Percentiles rank a stretch among this genome's conserved stretches.
Evolutionary conservation across 2,329 filamentous ascomycete genomes (phyloP).

Genomic region (Colletotrichum paranaense): DNA sequence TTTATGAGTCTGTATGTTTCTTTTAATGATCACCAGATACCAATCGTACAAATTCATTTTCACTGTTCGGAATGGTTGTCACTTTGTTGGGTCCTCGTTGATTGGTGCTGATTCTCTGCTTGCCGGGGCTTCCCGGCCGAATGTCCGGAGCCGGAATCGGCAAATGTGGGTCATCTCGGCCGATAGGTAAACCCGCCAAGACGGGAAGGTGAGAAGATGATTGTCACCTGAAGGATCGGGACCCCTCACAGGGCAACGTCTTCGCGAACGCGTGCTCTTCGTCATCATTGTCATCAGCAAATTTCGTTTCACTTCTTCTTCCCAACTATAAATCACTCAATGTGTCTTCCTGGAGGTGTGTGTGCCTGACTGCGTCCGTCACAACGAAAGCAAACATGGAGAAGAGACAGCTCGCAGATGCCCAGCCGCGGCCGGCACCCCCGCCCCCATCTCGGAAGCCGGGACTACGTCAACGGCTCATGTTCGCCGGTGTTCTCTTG

Average conservation of each 20-base stretch:
- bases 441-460: no score
- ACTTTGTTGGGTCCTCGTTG: background rate
- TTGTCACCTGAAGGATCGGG: background rate
- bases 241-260: slow-evolving; percentile 13
- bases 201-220: background rate
- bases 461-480: background rate
- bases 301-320: background rate
- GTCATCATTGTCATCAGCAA: background rate
- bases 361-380: background rate
- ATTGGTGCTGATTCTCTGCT: no score
- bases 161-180: background rate
- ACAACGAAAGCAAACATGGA: slow-evolving; percentile 1
- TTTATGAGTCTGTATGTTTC: background rate
- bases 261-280: background rate
- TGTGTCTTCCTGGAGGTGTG: background rate
- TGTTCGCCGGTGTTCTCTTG: background rate
- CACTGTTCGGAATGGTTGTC: background rate
- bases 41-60: background rate
- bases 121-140: background rate
- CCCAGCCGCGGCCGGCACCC: background rate
- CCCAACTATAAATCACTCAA: background rate
- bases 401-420: background rate
- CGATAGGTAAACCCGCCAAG: background rate
- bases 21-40: background rate
- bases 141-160: background rate